Percentiles rank a stretch among this genome's conserved stretches.
Conservation (phyloP, 495 filamentous ascomycete species). For the Hyaloscypha bicolor region DNA sequence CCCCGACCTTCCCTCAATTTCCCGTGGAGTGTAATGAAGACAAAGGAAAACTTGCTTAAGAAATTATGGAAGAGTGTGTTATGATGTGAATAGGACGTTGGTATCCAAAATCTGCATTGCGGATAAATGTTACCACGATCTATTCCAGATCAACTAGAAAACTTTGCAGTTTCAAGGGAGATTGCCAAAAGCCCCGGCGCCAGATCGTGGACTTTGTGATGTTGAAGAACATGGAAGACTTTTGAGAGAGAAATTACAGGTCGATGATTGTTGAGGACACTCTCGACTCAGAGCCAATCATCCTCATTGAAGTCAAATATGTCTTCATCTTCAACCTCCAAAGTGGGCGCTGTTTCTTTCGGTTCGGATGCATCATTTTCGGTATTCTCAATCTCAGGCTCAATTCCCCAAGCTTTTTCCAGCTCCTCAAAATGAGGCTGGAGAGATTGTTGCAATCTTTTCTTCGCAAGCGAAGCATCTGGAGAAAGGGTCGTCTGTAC, state of each 20-base stretch:
- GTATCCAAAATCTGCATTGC: not conserved
- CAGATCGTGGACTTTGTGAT: no score
- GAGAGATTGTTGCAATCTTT: not conserved
- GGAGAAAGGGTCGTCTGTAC: not conserved
- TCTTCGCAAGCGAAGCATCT: not conserved
- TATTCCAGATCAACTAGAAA: no score
- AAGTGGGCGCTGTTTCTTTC: not conserved
- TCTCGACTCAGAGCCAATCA: no score
- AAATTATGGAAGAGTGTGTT: not conserved
- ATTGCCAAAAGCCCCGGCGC: no score
- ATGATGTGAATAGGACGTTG: not conserved
- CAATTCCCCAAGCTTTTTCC: not conserved
- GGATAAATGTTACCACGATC: not conserved
- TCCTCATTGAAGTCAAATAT: not conserved
- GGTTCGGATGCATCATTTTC: not conserved
- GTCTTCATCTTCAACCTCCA: not conserved
- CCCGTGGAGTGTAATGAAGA: not conserved
- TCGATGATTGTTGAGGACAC: no score
- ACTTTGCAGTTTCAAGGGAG: no score
- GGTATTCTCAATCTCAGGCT: not conserved
- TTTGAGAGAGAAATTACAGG: no score
- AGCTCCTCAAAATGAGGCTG: not conserved
- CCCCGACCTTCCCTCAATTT: not conserved
- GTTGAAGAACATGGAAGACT: no score
- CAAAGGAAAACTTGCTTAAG: not conserved